Conservation (phyloP, 106 monocot genomes). For the Platanthera guangdongensis region DNA sequence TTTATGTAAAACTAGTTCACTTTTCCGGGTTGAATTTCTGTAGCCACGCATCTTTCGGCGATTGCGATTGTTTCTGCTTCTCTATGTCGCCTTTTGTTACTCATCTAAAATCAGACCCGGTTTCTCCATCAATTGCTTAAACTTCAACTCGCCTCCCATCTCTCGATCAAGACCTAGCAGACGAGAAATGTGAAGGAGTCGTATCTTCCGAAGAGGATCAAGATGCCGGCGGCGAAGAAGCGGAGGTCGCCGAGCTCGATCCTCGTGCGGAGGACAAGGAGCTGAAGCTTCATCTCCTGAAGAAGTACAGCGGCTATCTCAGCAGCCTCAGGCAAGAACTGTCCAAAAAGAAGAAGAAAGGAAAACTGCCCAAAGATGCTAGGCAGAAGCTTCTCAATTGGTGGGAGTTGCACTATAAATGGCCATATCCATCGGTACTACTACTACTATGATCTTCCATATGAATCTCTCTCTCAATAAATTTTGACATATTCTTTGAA, state of each 20-base stretch:
- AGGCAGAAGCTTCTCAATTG: constrained; percentile 62
- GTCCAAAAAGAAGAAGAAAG: constrained; percentile 64
- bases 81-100: no score
- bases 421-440: constrained; percentile 73
- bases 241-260: constrained; percentile 36
- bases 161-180: constrained; percentile 6
- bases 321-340: constrained; percentile 58
- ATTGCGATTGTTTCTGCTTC: no score
- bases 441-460: not conserved
- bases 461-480: not conserved
- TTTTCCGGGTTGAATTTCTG: no score
- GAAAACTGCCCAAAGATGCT: constrained; percentile 69
- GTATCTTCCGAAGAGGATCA: constrained; percentile 45
- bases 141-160: not conserved
- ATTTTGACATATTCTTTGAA: no score
- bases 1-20: no score
- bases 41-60: no score
- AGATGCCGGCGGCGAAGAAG: constrained; percentile 37
- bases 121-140: not conserved
- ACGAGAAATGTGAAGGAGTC: constrained; percentile 23
- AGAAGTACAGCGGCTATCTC: constrained; percentile 61
- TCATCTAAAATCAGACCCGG: not conserved
- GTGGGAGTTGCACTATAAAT: constrained; percentile 76
- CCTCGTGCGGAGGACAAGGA: constrained; percentile 50
- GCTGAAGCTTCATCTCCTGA: constrained; percentile 55